These are phyloP conservation scores for Aspergillus avenaceus DNA, from an alignment of 495 filamentous ascomycete species.

Conservation along the genomic window DNA sequence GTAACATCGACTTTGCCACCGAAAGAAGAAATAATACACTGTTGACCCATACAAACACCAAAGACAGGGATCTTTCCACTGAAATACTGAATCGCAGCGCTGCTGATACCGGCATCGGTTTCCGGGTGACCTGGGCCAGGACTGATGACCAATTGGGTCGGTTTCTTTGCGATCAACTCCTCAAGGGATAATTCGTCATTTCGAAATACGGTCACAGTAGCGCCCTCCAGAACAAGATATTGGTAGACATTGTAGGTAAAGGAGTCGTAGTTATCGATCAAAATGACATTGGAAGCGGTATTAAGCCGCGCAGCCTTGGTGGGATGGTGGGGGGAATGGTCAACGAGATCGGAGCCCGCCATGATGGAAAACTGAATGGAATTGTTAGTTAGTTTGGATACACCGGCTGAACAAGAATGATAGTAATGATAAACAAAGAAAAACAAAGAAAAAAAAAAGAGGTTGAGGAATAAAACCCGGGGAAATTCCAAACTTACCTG, in stretches of 20 bases:
- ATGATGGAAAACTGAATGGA: constrained; percentile 7
- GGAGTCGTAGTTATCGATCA: constrained; percentile 99
- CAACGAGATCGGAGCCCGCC: constrained; percentile 60
- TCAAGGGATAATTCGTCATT: constrained; percentile 89
- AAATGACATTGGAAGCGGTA: constrained; percentile 81
- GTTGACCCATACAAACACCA: constrained; percentile 98
- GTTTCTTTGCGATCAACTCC: constrained; percentile 73
- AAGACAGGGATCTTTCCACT: constrained; percentile 96
- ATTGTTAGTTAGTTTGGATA: neutral
- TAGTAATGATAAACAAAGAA: too few relatives aligned
- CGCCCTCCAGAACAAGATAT: constrained; percentile 91
- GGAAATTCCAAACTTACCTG: neutral
- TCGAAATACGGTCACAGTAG: constrained; percentile 78
- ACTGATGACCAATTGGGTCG: constrained; percentile 91
- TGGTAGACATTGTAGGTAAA: constrained; percentile 99
- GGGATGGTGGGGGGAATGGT: constrained; percentile 82
- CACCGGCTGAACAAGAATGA: too few relatives aligned
- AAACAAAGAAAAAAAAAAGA: too few relatives aligned
- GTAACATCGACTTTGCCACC: constrained; percentile 89
- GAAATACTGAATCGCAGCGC: constrained; percentile 85
- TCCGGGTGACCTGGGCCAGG: constrained; percentile 90
- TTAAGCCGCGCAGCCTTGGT: constrained; percentile 61
- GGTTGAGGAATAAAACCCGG: too few relatives aligned
- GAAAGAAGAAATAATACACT: constrained; percentile 91
- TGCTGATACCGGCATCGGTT: constrained; percentile 88